These are phyloP conservation scores for Nectriaceae sp. DNA, from an alignment of 2,329 filamentous ascomycete species.

Conservation along the genomic window DNA sequence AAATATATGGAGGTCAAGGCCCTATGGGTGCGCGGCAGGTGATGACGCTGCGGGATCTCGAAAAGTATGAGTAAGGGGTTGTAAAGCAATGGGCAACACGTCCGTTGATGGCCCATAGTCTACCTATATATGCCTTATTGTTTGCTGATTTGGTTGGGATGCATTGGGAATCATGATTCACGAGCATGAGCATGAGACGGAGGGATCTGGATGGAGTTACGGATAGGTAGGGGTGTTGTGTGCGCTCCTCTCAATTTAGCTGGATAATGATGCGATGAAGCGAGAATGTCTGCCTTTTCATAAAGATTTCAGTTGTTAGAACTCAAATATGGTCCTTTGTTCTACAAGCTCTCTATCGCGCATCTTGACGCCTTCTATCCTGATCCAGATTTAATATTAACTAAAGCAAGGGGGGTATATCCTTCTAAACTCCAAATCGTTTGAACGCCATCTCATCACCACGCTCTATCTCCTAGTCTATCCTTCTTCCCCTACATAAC, in stretches of 20 bases:
- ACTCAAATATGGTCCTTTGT: background rate
- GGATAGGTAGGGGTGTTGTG: constrained; percentile 9
- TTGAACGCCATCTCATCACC: background rate
- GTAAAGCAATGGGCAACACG: background rate
- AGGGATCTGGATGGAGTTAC: constrained; percentile 19
- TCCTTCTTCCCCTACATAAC: background rate
- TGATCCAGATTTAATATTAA: no score
- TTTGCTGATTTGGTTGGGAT: constrained; percentile 4
- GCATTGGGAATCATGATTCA: constrained; percentile 11
- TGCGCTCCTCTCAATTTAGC: background rate
- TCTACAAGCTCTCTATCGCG: no score
- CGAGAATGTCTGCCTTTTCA: background rate
- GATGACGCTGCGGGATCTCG: constrained; percentile 35
- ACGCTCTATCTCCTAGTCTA: background rate
- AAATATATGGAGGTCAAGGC: constrained; percentile 23
- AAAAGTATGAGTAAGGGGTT: constrained; percentile 28
- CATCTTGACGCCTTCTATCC: no score
- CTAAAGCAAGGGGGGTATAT: background rate
- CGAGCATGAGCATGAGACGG: constrained; percentile 17
- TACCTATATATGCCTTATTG: constrained; percentile 4
- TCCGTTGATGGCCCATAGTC: background rate
- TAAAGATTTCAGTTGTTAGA: background rate
- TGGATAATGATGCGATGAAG: background rate
- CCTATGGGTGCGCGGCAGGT: constrained; percentile 34
- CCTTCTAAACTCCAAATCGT: background rate